Percentiles rank a stretch among this genome's conserved stretches.
These are phyloP conservation scores for Epichloe sibirici DNA, from an alignment of 2,329 filamentous ascomycete genomes.

Conservation along the genomic window DNA sequence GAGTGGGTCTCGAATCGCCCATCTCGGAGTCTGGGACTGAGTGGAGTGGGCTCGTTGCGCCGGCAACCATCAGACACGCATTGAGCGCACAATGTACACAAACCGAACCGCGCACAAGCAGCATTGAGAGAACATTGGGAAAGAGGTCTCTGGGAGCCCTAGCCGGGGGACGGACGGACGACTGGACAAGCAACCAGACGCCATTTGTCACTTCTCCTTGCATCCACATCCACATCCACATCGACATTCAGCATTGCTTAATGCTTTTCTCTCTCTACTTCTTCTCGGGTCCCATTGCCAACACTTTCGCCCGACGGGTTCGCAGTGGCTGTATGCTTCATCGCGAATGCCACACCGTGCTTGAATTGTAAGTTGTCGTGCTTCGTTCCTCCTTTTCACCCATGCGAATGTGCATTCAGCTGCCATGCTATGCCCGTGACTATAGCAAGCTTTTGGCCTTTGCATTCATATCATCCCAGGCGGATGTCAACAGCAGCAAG, in stretches of 20 bases:
- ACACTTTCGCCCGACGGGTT: neutral
- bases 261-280: constrained; percentile 8
- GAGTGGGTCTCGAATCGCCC: neutral
- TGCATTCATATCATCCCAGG: neutral
- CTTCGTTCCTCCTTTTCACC: neutral
- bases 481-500: neutral
- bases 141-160: constrained; percentile 3
- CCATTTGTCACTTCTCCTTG: constrained; percentile 6
- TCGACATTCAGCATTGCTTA: constrained; percentile 17
- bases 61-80: constrained; percentile 15
- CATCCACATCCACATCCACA: constrained; percentile 8
- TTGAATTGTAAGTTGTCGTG: constrained; percentile 14
- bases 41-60: constrained; percentile 6
- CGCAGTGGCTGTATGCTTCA: constrained; percentile 7
- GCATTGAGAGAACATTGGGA: neutral
- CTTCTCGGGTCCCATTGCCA: neutral
- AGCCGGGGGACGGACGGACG: neutral
- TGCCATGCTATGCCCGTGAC: neutral
- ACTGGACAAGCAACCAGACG: neutral
- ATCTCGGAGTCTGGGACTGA: neutral
- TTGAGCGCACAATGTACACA: constrained; percentile 20
- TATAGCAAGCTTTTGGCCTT: neutral
- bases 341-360: constrained; percentile 17
- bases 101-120: constrained; percentile 15
- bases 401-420: neutral